Base-by-base conservation (phyloP, 495 filamentous ascomycete species). In the Pseudoneurospora amorphoporcata region DNA sequence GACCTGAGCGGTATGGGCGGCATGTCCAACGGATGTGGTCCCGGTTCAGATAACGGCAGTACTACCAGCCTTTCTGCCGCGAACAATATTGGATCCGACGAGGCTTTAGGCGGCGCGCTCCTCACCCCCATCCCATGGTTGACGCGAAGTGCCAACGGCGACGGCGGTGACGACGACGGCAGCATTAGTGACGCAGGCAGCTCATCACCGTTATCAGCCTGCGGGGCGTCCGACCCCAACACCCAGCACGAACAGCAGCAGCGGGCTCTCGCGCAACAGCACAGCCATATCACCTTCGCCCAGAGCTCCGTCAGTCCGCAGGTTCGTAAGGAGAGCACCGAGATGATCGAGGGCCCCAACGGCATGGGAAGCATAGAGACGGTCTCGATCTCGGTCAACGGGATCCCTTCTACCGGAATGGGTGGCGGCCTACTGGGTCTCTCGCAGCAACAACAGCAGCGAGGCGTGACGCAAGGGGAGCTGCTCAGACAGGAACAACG, bases 121-220 rank as follows among this genome's bases (percentile, higher is more conserved):
- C 85, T 99, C 35, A 98, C 95, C 0, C 95, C 95, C 0, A 99
- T 99, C 65, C 92, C 94, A 0, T 98, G 95, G 95, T 82, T 97
- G 8, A 82, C 73, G 2, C 68, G 79, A 10, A 78, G 77, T 37
- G 74, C 71, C 37, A 80, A 81, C 61, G 75, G 75, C 40, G 71
- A 73, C 38, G 45, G 61, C 37, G 69, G 73, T 29, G 76, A 77
- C 42, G 78, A 75, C 41, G 78, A 76, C 38, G 77, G 74, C 4
- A 70, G 71, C 39, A 79, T 74, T 45, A 76, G 77, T 35, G 70
- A 53, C 43, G 47, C 37, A 16, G 80, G 72, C 1, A 75, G 73
- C 71, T 72, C 75, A 3, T 80, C 80, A 23, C 77, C 78, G 10
- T 41, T 77, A 23, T 78, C 79, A 3, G 71, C 72, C 4, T 47